Conservation (phyloP, 768 basidiomycete genomes). For the Russula compacta region DNA sequence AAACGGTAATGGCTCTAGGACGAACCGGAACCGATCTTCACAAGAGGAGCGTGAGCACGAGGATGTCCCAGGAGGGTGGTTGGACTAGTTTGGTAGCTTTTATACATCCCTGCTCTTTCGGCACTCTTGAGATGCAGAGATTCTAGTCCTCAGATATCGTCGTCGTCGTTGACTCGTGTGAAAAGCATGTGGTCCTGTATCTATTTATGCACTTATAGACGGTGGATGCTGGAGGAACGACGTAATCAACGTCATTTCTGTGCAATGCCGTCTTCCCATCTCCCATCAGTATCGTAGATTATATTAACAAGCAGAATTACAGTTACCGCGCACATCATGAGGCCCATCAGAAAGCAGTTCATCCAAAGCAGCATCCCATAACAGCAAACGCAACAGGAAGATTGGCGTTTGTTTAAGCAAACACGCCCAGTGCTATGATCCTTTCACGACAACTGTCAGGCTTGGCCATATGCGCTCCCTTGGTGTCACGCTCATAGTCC, state of each 20-base stretch:
- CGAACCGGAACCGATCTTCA: conserved; percentile 2
- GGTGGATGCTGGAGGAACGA: background rate
- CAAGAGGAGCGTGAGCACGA: conserved; percentile 1
- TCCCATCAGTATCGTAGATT: too few species aligned
- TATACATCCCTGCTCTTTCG: background rate
- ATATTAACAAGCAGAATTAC: too few species aligned
- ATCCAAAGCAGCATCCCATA: too few species aligned
- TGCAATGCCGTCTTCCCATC: background rate
- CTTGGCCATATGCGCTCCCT: too few species aligned
- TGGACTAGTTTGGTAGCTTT: background rate
- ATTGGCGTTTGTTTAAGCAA: too few species aligned
- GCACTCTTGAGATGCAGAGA: background rate
- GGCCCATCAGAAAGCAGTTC: too few species aligned
- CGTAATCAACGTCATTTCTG: background rate
- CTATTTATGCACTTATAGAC: conserved; percentile 7
- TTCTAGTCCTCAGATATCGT: background rate
- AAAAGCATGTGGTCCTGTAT: background rate
- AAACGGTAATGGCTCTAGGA: conserved; percentile 3
- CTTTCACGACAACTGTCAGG: too few species aligned
- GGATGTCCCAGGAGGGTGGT: conserved; percentile 7
- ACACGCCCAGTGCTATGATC: too few species aligned
- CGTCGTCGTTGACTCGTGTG: background rate
- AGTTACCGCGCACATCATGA: too few species aligned
- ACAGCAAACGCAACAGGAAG: too few species aligned
- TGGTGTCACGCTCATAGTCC: too few species aligned